A percentile compares a stretch with the other conserved stretches of the same genome.
phyloP scores from a whole-genome alignment of 768 basidiomycete genomes.

The Amanita inopinata region DNA sequence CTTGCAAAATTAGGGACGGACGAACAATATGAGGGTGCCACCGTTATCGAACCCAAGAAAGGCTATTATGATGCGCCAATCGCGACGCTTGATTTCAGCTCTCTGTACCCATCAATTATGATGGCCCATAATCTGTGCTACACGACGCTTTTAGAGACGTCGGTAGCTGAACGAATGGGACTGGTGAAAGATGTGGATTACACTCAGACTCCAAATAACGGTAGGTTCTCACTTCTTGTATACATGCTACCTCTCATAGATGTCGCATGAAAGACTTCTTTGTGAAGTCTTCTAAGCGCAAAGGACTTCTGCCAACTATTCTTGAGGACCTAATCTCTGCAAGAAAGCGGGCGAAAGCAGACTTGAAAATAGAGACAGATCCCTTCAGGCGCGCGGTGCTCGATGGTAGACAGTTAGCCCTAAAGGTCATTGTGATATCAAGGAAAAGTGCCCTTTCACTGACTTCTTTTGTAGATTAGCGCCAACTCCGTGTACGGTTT shows the following conservation, averaged over 20 bases:
- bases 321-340: slow-evolving; percentile 90
- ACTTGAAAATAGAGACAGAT: slow-evolving; percentile 94
- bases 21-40: slow-evolving; percentile 98
- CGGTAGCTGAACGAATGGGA: slow-evolving; percentile 64
- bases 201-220: slow-evolving; percentile 91
- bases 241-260: background rate
- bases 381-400: slow-evolving; percentile 95
- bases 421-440: slow-evolving; percentile 58
- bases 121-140: slow-evolving; percentile 99
- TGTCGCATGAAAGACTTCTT: slow-evolving; percentile 60
- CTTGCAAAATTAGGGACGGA: slow-evolving; percentile 51
- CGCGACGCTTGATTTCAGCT: slow-evolving; percentile 97
- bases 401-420: slow-evolving; percentile 92
- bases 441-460: background rate
- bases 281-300: slow-evolving; percentile 58
- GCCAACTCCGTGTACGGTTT: slow-evolving; percentile 99
- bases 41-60: slow-evolving; percentile 93
- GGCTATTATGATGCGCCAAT: slow-evolving; percentile 97
- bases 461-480: slow-evolving; percentile 59
- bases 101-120: slow-evolving; percentile 99
- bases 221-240: slow-evolving; percentile 28
- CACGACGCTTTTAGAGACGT: slow-evolving; percentile 84
- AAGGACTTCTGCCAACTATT: slow-evolving; percentile 86
- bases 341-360: slow-evolving; percentile 90
- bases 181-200: slow-evolving; percentile 86